Evolutionary conservation across 1,139 yeast genomes (phyloP).

Genomic region (Suhomyces chickasaworum): DNA sequence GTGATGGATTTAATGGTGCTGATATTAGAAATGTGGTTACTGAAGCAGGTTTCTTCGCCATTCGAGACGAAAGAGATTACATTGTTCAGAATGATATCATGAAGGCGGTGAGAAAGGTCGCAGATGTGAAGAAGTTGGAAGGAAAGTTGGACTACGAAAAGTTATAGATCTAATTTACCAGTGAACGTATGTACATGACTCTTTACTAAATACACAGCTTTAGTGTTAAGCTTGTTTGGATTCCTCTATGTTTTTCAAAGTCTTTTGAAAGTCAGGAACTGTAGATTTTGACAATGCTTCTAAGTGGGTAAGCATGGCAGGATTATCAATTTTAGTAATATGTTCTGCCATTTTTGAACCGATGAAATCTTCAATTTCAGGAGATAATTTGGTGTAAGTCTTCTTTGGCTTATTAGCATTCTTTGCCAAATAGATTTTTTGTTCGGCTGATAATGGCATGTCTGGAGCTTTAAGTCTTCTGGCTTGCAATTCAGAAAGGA

Average conservation of each 20-base stretch:
- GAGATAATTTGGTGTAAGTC: constrained; percentile 54
- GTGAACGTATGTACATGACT: constrained; percentile 8
- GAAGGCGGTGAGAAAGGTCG: constrained; percentile 98
- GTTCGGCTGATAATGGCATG: constrained; percentile 75
- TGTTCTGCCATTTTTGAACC: constrained; percentile 68
- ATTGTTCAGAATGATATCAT: constrained; percentile 90
- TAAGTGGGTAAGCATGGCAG: constrained; percentile 42
- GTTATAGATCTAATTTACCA: constrained; percentile 32
- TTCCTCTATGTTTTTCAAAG: constrained; percentile 24
- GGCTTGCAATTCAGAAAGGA: constrained; percentile 61
- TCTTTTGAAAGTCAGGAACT: constrained; percentile 36
- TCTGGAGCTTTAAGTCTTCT: constrained; percentile 65
- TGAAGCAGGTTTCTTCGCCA: constrained; percentile 99
- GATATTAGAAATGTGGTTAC: constrained; percentile 96
- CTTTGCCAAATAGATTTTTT: constrained; percentile 64
- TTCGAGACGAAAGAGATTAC: constrained; percentile 95
- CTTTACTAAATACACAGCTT: constrained; percentile 5
- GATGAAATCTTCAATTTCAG: constrained; percentile 68
- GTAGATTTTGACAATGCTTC: constrained; percentile 37
- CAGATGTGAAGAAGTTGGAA: constrained; percentile 95
- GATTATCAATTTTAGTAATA: constrained; percentile 44
- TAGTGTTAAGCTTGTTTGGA: constrained; percentile 2
- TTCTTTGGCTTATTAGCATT: constrained; percentile 45
- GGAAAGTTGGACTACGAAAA: constrained; percentile 94
- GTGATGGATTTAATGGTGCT: constrained; percentile 99